Evolutionary conservation across 2,329 filamentous ascomycete species (phyloP).

Genomic region (Coniochaeta prunicola): DNA sequence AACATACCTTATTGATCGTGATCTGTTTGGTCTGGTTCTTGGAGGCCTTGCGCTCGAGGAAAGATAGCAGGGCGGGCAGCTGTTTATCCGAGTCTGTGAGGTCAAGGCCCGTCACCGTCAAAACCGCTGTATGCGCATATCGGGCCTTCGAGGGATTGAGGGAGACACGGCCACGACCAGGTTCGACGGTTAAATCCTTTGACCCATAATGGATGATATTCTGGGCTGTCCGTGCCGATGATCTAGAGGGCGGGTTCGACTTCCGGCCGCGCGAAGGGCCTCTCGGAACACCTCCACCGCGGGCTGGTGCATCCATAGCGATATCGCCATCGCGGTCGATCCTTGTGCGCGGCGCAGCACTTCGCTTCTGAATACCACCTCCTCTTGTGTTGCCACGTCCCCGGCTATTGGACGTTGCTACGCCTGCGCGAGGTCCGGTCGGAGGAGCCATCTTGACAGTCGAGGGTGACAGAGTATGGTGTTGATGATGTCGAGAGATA

Average conservation of each 20-base stretch:
- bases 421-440: conserved; percentile 15
- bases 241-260: conserved; percentile 15
- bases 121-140: conserved; percentile 22
- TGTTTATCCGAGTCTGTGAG: conserved; percentile 54
- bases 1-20: conserved; percentile 73
- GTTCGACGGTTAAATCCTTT: background rate
- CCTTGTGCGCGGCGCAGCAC: conserved; percentile 24
- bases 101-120: conserved; percentile 56
- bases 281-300: conserved; percentile 1
- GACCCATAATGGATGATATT: conserved; percentile 12
- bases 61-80: conserved; percentile 54
- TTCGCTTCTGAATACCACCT: conserved; percentile 46
- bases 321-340: conserved; percentile 52
- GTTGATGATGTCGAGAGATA: background rate
- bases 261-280: conserved; percentile 13
- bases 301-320: conserved; percentile 42
- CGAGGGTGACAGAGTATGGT: background rate
- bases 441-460: conserved; percentile 20
- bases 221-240: conserved; percentile 10
- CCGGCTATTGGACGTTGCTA: conserved; percentile 8
- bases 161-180: background rate
- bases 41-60: conserved; percentile 64
- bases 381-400: conserved; percentile 17
- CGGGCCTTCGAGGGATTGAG: conserved; percentile 11
- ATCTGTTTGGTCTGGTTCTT: conserved; percentile 44